A percentile compares a stretch with the other conserved stretches of the same genome.
Evolutionary conservation across 2,329 filamentous ascomycete genomes (phyloP).

Genomic region (Endothia cerciana): DNA sequence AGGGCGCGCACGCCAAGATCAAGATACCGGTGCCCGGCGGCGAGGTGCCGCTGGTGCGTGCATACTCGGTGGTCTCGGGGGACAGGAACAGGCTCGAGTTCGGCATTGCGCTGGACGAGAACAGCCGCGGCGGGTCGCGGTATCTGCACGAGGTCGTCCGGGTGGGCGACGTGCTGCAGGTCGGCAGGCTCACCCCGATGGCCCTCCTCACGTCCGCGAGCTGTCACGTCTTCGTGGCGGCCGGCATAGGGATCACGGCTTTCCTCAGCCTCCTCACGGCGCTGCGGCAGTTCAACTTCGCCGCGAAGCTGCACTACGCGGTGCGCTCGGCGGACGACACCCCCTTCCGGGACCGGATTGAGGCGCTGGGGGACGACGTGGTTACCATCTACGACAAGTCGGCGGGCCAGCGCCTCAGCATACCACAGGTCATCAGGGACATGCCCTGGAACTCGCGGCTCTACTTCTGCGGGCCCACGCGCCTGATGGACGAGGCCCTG

Average conservation of each 20-base stretch:
- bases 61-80: slow-evolving; percentile 64
- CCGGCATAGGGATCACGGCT: slow-evolving; percentile 69
- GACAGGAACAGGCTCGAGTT: slow-evolving; percentile 56
- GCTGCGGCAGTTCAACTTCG: slow-evolving; percentile 50
- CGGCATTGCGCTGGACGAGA: slow-evolving; percentile 58
- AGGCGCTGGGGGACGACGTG: slow-evolving; percentile 42
- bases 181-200: slow-evolving; percentile 57
- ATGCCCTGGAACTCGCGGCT: slow-evolving; percentile 59
- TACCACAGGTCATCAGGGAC: slow-evolving; percentile 48
- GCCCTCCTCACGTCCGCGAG: slow-evolving; percentile 51
- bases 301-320: slow-evolving; percentile 61
- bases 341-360: slow-evolving; percentile 56
- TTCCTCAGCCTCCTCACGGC: slow-evolving; percentile 56
- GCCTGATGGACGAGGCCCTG: slow-evolving; percentile 58
- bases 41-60: slow-evolving; percentile 57
- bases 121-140: slow-evolving; percentile 62
- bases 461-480: slow-evolving; percentile 63
- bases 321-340: slow-evolving; percentile 56
- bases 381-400: slow-evolving; percentile 58
- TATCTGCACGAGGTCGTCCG: slow-evolving; percentile 57
- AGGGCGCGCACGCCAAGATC: slow-evolving; percentile 60
- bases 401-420: slow-evolving; percentile 55
- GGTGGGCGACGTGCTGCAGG: slow-evolving; percentile 54
- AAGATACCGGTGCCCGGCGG: slow-evolving; percentile 42
- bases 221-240: slow-evolving; percentile 65